phyloP scores from a whole-genome alignment of 108 stramenopile species.

The Schizochytrium sp. region DNA sequence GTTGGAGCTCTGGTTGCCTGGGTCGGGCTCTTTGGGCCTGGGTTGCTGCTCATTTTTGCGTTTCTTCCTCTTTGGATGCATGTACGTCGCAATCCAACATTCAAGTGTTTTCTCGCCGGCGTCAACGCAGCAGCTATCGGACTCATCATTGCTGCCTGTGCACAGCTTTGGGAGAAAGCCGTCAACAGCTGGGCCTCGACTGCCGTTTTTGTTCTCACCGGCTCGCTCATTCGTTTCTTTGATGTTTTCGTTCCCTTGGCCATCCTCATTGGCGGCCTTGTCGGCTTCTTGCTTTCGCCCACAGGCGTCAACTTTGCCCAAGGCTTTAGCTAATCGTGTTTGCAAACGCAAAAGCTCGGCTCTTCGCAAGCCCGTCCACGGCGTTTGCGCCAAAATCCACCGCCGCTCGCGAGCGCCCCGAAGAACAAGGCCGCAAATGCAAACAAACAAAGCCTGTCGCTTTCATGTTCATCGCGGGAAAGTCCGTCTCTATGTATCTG shows the following conservation, averaged over 20 bases:
- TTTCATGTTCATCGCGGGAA: too few species aligned
- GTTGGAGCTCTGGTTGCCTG: conserved; percentile 71
- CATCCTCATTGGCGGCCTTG: conserved; percentile 58
- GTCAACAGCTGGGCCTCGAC: conserved; percentile 61
- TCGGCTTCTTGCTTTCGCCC: conserved; percentile 61
- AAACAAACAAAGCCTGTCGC: too few species aligned
- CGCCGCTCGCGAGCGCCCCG: too few species aligned
- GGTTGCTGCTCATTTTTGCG: conserved; percentile 77
- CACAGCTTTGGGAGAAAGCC: conserved; percentile 64
- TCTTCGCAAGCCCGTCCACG: too few species aligned
- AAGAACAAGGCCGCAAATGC: too few species aligned
- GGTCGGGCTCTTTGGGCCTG: conserved; percentile 76
- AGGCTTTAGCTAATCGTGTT: background rate
- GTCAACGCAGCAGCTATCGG: conserved; percentile 76
- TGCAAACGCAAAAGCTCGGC: too few species aligned
- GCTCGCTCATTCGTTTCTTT: conserved; percentile 54
- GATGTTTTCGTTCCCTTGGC: conserved; percentile 57
- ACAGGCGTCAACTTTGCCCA: conserved; percentile 58
- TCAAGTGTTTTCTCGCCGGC: conserved; percentile 67
- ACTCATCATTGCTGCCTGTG: conserved; percentile 70
- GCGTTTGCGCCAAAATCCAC: too few species aligned
- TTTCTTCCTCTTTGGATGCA: conserved; percentile 79
- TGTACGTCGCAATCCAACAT: conserved; percentile 63
- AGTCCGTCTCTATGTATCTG: too few species aligned
- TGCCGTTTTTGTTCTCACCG: conserved; percentile 63